phyloP scores from a whole-genome alignment of 371 early-diverging fungal genomes.

The Mucor racemosus region DNA sequence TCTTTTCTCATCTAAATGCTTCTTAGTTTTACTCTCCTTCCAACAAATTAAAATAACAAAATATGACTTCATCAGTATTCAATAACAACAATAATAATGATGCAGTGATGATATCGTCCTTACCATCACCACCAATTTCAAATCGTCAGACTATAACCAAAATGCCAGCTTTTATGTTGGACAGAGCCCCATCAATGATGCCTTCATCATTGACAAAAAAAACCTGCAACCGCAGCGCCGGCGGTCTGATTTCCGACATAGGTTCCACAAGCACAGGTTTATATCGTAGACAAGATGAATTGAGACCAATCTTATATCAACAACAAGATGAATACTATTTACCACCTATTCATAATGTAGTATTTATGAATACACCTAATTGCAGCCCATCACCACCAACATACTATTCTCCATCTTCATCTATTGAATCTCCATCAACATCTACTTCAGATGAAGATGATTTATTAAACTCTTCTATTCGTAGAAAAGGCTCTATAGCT shows the following conservation, averaged over 20 bases:
- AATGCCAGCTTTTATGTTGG: constrained; percentile 19
- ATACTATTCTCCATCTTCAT: constrained; percentile 16
- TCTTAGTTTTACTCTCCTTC: background rate
- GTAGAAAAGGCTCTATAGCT: constrained; percentile 52
- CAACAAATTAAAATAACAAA: background rate
- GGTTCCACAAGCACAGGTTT: constrained; percentile 15
- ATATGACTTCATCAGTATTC: constrained; percentile 17
- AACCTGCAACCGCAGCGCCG: constrained; percentile 12
- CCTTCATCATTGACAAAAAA: background rate
- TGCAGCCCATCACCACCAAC: constrained; percentile 31
- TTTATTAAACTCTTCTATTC: constrained; percentile 9
- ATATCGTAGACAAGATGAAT: constrained; percentile 15
- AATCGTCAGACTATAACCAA: constrained; percentile 10
- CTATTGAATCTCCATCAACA: constrained; percentile 24
- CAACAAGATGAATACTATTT: constrained; percentile 24
- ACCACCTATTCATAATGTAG: constrained; percentile 41
- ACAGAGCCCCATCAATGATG: constrained; percentile 12
- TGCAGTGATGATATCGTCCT: constrained; percentile 12
- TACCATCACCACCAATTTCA: constrained; percentile 24
- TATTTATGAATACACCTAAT: constrained; percentile 21
- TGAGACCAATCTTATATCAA: constrained; percentile 26
- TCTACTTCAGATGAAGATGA: constrained; percentile 24
- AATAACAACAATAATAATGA: constrained; percentile 11
- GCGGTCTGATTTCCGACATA: constrained; percentile 20
- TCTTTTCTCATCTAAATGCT: background rate